phyloP scores from a whole-genome alignment of 1,139 yeast species.

The Sugiyamaella grinbergsii region DNA sequence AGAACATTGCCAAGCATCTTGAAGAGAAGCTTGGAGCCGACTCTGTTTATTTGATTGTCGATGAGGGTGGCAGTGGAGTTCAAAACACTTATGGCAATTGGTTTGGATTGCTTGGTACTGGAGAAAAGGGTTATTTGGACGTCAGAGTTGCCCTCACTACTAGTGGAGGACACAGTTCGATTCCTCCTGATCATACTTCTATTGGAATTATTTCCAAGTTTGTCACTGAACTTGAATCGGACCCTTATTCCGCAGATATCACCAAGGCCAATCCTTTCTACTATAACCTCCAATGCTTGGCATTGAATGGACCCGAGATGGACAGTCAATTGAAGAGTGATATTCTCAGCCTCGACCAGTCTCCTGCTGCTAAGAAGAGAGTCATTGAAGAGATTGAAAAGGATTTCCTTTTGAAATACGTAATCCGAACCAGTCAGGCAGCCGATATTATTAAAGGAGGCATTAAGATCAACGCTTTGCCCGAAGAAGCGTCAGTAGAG shows the following conservation, averaged over 20 bases:
- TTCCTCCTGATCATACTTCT: slow-evolving; percentile 71
- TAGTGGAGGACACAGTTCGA: slow-evolving; percentile 75
- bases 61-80: slow-evolving; percentile 57
- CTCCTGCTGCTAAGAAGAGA: slow-evolving; percentile 28
- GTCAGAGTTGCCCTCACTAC: slow-evolving; percentile 53
- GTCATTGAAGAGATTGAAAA: slow-evolving; percentile 26
- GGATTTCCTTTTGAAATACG: slow-evolving; percentile 37
- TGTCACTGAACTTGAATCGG: slow-evolving; percentile 53
- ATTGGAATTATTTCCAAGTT: slow-evolving; percentile 67
- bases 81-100: slow-evolving; percentile 48
- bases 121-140: slow-evolving; percentile 70
- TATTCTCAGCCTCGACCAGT: slow-evolving; percentile 27
- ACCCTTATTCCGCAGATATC: slow-evolving; percentile 51
- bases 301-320: slow-evolving; percentile 28
- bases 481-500: slow-evolving; percentile 60
- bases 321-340: slow-evolving; percentile 28
- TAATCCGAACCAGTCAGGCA: slow-evolving; percentile 66
- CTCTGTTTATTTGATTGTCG: slow-evolving; percentile 59
- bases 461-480: slow-evolving; percentile 69
- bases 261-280: slow-evolving; percentile 56
- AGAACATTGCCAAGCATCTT: slow-evolving; percentile 48
- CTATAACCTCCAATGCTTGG: slow-evolving; percentile 46
- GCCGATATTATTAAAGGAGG: slow-evolving; percentile 73
- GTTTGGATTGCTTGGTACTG: slow-evolving; percentile 61
- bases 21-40: slow-evolving; percentile 57